Percentiles rank a stretch among this genome's conserved stretches.
These are phyloP conservation scores for Kluyveromyces siamensis DNA, from an alignment of 805 yeast genomes.

Conservation along the genomic window DNA sequence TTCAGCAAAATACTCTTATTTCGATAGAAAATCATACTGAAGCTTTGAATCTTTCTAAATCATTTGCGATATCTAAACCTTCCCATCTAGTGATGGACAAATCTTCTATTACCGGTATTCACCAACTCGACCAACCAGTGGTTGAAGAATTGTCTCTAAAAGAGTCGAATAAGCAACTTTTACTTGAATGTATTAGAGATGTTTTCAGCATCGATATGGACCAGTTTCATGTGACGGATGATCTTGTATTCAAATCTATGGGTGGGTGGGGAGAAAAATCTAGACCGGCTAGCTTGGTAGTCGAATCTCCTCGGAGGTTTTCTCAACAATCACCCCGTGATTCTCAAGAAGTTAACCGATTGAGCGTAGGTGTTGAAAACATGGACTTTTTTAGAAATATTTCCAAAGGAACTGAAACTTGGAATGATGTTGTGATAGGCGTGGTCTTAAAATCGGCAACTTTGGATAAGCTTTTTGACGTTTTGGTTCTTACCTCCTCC, in stretches of 20 bases:
- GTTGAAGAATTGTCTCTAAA: slow-evolving; percentile 17
- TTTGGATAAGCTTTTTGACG: slow-evolving; percentile 67
- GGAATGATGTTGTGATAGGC: slow-evolving; percentile 29
- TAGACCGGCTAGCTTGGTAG: slow-evolving; percentile 38
- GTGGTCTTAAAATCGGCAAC: slow-evolving; percentile 62
- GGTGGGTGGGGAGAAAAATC: slow-evolving; percentile 27
- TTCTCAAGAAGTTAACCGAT: slow-evolving; percentile 14
- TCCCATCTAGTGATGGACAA: slow-evolving; percentile 8
- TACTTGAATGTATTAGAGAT: slow-evolving; percentile 51
- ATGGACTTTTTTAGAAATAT: slow-evolving; percentile 25
- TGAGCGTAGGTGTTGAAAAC: slow-evolving; percentile 21
- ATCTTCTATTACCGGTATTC: slow-evolving; percentile 35
- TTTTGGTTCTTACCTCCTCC: slow-evolving; percentile 62
- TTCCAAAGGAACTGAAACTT: slow-evolving; percentile 24
- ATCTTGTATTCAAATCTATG: slow-evolving; percentile 51
- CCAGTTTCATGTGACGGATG: slow-evolving; percentile 45
- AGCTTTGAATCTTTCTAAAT: not conserved
- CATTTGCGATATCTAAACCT: not conserved
- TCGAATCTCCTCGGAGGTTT: slow-evolving; percentile 38
- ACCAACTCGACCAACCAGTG: slow-evolving; percentile 34
- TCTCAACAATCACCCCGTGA: slow-evolving; percentile 30
- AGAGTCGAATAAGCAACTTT: slow-evolving; percentile 35
- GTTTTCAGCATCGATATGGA: slow-evolving; percentile 52
- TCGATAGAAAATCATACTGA: not conserved
- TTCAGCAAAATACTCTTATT: slow-evolving; percentile 3